phyloP scores from a whole-genome alignment of 208 protist genomes.

The Phytomonas sp. region DNA sequence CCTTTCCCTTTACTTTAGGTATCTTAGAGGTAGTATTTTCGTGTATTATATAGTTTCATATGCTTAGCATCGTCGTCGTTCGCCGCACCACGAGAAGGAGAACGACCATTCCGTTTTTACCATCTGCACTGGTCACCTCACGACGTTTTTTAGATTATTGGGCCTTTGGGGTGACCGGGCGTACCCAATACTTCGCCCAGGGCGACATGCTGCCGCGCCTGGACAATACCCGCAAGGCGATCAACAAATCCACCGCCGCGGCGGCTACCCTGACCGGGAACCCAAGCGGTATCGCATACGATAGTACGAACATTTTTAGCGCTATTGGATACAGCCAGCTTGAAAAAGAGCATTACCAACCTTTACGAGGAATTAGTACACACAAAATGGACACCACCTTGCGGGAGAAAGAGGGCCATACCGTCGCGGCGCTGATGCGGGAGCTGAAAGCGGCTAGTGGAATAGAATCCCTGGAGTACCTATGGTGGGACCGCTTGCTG shows the following conservation, averaged over 20 bases:
- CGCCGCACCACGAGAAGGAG: slow-evolving; percentile 1
- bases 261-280: slow-evolving; percentile 73
- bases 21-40: neutral
- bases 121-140: slow-evolving; percentile 28
- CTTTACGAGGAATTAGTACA: slow-evolving; percentile 47
- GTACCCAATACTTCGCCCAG: slow-evolving; percentile 79
- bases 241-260: slow-evolving; percentile 43
- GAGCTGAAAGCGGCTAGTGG: slow-evolving; percentile 32
- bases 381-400: slow-evolving; percentile 54
- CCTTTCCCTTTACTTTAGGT: neutral
- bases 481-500: slow-evolving; percentile 71
- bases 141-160: slow-evolving; percentile 77
- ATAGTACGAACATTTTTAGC: slow-evolving; percentile 66
- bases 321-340: slow-evolving; percentile 44
- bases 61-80: neutral
- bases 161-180: slow-evolving; percentile 55
- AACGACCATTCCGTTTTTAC: neutral
- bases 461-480: slow-evolving; percentile 24
- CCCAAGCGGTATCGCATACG: slow-evolving; percentile 62
- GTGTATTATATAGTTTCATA: neutral
- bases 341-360: slow-evolving; percentile 72
- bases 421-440: slow-evolving; percentile 34
- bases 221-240: slow-evolving; percentile 56
- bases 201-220: slow-evolving; percentile 71
- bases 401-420: slow-evolving; percentile 25